Conservation (phyloP, 352 stramenopile species). For the Phytophthora multivora region DNA sequence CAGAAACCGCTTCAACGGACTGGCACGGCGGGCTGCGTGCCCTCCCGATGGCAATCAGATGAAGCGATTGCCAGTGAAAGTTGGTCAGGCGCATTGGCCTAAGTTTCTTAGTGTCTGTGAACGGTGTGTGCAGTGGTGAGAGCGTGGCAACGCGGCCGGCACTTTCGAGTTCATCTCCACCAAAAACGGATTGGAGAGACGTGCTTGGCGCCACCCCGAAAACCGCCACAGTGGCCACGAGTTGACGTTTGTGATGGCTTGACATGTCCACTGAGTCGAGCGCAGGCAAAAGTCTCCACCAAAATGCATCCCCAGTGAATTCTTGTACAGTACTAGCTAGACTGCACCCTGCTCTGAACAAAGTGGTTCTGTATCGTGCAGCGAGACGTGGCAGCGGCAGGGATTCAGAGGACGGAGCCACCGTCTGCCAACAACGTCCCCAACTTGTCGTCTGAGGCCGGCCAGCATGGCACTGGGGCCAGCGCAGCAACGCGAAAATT, state of each 20-base stretch:
- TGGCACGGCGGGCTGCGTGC: neutral
- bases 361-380: conserved; percentile 11
- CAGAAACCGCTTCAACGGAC: conserved; percentile 20
- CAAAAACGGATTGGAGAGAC: conserved; percentile 27
- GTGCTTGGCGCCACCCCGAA: conserved; percentile 3
- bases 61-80: neutral
- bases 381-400: neutral
- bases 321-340: too few relatives aligned
- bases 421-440: neutral
- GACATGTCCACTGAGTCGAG: conserved; percentile 7
- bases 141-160: conserved; percentile 7
- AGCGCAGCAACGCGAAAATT: conserved; percentile 4
- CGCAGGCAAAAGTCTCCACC: conserved; percentile 7
- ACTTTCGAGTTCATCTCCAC: conserved; percentile 15
- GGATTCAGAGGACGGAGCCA: neutral
- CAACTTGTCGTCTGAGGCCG: neutral
- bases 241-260: conserved; percentile 24
- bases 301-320: conserved; percentile 11
- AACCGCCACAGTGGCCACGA: conserved; percentile 18
- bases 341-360: conserved; percentile 8
- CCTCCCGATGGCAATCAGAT: neutral
- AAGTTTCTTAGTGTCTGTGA: neutral
- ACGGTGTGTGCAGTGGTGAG: conserved; percentile 9
- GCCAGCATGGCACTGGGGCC: conserved; percentile 11
- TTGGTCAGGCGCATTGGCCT: conserved; percentile 1